A percentile compares a stretch with the other conserved stretches of the same genome.
phyloP scores from a whole-genome alignment of 441 rosid genomes.

The Manihot esculenta region DNA sequence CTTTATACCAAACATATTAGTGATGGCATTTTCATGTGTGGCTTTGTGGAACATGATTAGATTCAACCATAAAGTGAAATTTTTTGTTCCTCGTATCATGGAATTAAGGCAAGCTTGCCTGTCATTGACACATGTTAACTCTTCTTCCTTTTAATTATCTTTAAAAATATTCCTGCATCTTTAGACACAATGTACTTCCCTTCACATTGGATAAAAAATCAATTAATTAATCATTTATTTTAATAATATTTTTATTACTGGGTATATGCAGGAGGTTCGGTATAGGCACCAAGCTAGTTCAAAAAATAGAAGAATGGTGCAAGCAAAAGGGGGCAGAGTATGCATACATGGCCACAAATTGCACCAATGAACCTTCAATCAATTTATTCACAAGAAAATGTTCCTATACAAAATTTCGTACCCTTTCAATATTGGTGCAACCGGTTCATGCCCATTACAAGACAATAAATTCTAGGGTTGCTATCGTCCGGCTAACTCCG shows the following conservation, averaged over 20 bases:
- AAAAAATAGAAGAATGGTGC: slow-evolving; percentile 66
- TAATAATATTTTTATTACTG: background rate
- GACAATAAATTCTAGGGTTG: slow-evolving; percentile 22
- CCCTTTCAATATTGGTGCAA: slow-evolving; percentile 58
- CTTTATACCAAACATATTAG: too few relatives aligned
- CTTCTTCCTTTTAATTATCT: background rate
- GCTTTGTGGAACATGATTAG: slow-evolving; percentile 28
- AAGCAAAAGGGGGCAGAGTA: slow-evolving; percentile 55
- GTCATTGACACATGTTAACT: slow-evolving; percentile 27
- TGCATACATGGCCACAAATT: slow-evolving; percentile 70
- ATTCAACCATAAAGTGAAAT: slow-evolving; percentile 38
- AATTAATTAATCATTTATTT: background rate
- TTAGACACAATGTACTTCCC: background rate
- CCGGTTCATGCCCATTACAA: slow-evolving; percentile 71
- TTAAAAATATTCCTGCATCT: background rate
- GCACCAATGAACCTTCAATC: slow-evolving; percentile 59
- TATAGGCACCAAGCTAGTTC: slow-evolving; percentile 54
- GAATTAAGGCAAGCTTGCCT: slow-evolving; percentile 28
- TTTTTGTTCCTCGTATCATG: slow-evolving; percentile 36
- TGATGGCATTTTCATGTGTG: slow-evolving; percentile 1
- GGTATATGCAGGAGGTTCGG: slow-evolving; percentile 55
- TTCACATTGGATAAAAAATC: background rate
- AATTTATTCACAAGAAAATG: slow-evolving; percentile 59
- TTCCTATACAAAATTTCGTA: slow-evolving; percentile 49
- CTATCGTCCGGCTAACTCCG: slow-evolving; percentile 35